Conservation (phyloP, 2,329 filamentous ascomycete genomes). For the Phialemoniopsis sp. region DNA sequence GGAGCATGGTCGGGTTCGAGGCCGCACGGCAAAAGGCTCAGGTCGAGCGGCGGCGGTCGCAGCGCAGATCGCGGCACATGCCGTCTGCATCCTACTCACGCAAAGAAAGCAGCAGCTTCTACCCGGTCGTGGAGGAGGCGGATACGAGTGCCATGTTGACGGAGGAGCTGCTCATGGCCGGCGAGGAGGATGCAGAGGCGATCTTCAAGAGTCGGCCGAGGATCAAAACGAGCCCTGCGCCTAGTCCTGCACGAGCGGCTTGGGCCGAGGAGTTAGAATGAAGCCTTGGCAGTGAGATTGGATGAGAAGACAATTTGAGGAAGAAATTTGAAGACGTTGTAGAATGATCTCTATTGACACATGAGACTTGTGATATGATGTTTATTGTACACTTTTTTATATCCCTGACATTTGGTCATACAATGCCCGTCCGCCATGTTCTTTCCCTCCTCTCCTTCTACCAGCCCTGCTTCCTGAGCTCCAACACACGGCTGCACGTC, state of each 20-base stretch:
- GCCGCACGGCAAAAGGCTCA: constrained; percentile 58
- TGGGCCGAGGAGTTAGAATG: constrained; percentile 6
- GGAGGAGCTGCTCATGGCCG: constrained; percentile 61
- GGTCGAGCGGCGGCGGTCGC: constrained; percentile 48
- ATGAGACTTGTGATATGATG: background rate
- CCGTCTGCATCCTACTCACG: constrained; percentile 6
- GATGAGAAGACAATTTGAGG: no score
- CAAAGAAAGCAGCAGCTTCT: constrained; percentile 37
- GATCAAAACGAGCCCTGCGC: constrained; percentile 70
- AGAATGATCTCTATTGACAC: background rate
- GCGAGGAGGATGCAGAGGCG: constrained; percentile 71
- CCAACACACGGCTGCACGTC: constrained; percentile 59
- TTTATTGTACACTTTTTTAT: background rate
- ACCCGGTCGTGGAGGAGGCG: constrained; percentile 40
- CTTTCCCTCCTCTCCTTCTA: constrained; percentile 29
- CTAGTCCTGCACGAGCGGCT: constrained; percentile 34
- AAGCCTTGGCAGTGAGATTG: no score
- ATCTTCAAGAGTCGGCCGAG: constrained; percentile 83
- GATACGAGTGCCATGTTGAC: constrained; percentile 44
- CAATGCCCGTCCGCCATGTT: no score
- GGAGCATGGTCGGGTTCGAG: constrained; percentile 60
- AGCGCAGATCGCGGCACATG: constrained; percentile 30
- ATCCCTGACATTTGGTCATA: background rate
- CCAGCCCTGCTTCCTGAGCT: constrained; percentile 77
- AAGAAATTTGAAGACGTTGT: no score